Evolutionary conservation across 495 filamentous ascomycete genomes (phyloP), one percentile per base, ranked within the genome.

Genomic region (Staphylotrichum longicolle): DNA sequence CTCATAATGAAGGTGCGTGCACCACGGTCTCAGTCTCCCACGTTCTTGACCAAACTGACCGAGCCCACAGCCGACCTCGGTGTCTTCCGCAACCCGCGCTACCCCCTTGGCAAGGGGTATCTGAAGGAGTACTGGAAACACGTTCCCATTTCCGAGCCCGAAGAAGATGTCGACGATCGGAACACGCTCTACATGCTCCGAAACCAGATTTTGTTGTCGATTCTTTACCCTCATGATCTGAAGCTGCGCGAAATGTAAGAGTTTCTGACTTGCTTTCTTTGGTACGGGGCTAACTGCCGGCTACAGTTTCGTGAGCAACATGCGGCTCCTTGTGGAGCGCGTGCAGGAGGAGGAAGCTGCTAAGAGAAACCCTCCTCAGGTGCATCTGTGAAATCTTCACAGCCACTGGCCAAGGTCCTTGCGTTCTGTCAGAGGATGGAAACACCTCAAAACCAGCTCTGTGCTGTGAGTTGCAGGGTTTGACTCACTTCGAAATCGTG

Each of bases 1-100:
- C 73, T 0, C 81, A 84, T 56, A 78, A 82, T 45, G 81, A 83
- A 62, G 60, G 67, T 67, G 35, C 11, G 60, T 47, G n/a, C 11
- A 20, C 11, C 32, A 10, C 2, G 1, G 4, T 37, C 35, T 11
- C n/a, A 11, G 37, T 10, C 9, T 5, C 10, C 12, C 14, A n/a
- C n/a, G 11, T 45, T 33, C 12, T 37, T 15, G 12, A 46, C 1
- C 2, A 1, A 11, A 7, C 46, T 58, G 15, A 63, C 44, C 14
- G 10, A 7, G 5, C 30, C 15, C 14, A 42, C 52, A 70, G 77
- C 77, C 71, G 75, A 75, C 45, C 55, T 76, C 0, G 74, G 60
- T 11, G 66, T 74, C n/a, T 76, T 72, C 46, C 67, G 72, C 6
- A 63, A 63, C 49, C 67, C 67, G 15, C 51, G 64, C 10, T 70